A percentile compares a stretch with the other conserved stretches of the same genome.
These are phyloP conservation scores for Populus deltoides DNA, from an alignment of 345 rosid species.

Conservation along the genomic window DNA sequence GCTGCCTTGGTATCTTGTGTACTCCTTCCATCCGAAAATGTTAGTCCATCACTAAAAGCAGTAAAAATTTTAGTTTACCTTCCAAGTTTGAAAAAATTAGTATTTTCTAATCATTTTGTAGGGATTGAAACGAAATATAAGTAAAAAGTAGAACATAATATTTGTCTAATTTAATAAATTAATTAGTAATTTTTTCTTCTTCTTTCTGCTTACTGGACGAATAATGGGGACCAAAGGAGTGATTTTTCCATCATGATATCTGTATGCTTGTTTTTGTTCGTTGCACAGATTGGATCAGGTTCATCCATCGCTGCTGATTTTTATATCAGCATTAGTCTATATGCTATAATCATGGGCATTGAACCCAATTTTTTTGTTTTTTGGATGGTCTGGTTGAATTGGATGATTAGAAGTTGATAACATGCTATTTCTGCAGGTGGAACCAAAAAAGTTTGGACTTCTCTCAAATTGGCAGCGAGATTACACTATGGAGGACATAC, in stretches of 20 bases:
- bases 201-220: not conserved
- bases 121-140: not conserved
- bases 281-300: too few relatives aligned
- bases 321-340: not conserved
- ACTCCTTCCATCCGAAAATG: not conserved
- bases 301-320: not conserved
- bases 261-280: not conserved
- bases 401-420: not conserved
- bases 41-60: not conserved
- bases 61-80: not conserved
- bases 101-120: not conserved
- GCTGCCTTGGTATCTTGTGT: not conserved
- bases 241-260: not conserved
- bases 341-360: not conserved
- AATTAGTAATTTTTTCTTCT: not conserved
- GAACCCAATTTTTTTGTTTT: not conserved
- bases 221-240: not conserved
- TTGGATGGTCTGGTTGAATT: not conserved
- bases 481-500: constrained; percentile 37
- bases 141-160: not conserved
- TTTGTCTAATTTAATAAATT: not conserved
- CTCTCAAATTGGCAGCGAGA: constrained; percentile 35
- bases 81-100: not conserved
- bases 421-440: constrained; percentile 25
- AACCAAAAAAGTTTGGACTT: constrained; percentile 33